These are phyloP conservation scores for Chaetomidium leptoderma DNA, from an alignment of 495 filamentous ascomycete species.

Conservation along the genomic window DNA sequence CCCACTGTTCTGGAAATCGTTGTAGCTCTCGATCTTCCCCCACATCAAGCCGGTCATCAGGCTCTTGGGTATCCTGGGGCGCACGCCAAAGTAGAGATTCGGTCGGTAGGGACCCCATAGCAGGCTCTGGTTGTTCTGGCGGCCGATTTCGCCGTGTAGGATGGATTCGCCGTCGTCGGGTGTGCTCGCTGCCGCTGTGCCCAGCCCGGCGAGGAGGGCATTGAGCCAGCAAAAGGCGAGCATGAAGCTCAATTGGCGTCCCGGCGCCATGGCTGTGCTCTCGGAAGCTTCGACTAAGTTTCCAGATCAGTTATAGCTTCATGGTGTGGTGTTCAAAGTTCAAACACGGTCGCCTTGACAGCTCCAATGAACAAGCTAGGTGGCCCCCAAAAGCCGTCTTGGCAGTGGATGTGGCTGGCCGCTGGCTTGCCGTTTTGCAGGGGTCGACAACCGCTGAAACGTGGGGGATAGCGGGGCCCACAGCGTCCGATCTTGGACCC, in stretches of 20 bases:
- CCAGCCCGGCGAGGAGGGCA: conserved; percentile 11
- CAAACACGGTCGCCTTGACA: conserved; percentile 9
- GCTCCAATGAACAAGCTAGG: too few species aligned
- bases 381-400: neutral
- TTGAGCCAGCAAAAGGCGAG: conserved; percentile 16
- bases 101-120: conserved; percentile 96
- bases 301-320: neutral
- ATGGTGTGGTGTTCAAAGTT: neutral
- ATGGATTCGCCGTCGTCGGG: conserved; percentile 38
- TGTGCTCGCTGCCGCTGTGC: conserved; percentile 7
- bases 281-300: neutral
- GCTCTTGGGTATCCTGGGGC: conserved; percentile 81
- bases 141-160: conserved; percentile 49
- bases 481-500: neutral
- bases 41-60: conserved; percentile 83
- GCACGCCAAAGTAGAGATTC: conserved; percentile 92
- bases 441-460: neutral
- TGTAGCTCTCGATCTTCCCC: conserved; percentile 79
- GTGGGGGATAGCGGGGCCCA: neutral
- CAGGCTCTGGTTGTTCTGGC: conserved; percentile 74
- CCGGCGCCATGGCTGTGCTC: conserved; percentile 20
- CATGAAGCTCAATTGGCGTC: conserved; percentile 24
- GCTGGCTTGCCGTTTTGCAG: neutral
- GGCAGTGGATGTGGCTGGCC: neutral
- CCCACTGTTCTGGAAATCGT: conserved; percentile 74